These are phyloP conservation scores for Thelonectria blattea DNA, from an alignment of 2,329 filamentous ascomycete species.

Conservation along the genomic window DNA sequence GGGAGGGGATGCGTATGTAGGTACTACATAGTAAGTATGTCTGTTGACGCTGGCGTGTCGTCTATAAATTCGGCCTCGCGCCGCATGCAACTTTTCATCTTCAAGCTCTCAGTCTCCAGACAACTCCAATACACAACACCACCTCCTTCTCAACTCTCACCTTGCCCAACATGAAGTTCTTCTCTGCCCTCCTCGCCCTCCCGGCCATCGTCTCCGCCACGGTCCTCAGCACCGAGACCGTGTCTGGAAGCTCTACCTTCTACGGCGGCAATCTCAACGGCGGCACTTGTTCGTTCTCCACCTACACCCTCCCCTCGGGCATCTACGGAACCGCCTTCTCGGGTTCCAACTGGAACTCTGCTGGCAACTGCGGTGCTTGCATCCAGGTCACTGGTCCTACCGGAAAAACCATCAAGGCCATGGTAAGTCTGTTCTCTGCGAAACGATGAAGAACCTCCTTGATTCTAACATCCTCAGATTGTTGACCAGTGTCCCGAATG, in stretches of 20 bases:
- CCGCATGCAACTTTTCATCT: neutral
- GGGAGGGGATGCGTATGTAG: neutral
- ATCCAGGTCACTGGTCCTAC: conserved; percentile 63
- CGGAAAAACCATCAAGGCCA: conserved; percentile 63
- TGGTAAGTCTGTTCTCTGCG: conserved; percentile 55
- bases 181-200: neutral
- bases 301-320: conserved; percentile 64
- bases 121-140: neutral
- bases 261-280: conserved; percentile 63
- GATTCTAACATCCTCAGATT: conserved; percentile 40
- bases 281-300: conserved; percentile 68
- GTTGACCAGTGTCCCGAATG: conserved; percentile 54
- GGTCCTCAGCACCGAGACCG: conserved; percentile 13
- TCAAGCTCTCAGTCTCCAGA: neutral
- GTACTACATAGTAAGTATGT: no score
- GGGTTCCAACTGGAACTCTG: conserved; percentile 60
- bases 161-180: neutral
- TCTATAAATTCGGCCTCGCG: neutral
- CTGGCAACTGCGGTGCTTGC: conserved; percentile 66
- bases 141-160: neutral
- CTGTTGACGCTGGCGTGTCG: no score
- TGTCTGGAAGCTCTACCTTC: conserved; percentile 47
- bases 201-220: neutral
- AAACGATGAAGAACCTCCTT: no score
- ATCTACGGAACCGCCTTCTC: conserved; percentile 69